Conservation (phyloP, 495 filamentous ascomycete species). For the Platismatia glauca region DNA sequence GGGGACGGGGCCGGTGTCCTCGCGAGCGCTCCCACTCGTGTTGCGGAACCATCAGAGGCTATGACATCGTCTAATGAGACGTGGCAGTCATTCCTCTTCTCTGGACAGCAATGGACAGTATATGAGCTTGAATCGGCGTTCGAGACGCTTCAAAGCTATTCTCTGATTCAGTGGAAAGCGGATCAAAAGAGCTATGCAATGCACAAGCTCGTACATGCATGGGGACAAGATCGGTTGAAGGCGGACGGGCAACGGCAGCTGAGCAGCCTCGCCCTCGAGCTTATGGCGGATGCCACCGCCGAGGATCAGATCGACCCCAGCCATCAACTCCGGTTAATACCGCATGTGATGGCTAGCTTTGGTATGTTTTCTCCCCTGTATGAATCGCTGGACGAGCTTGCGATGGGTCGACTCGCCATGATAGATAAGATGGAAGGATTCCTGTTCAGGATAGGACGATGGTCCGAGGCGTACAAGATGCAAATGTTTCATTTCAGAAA, state of each 20-base stretch:
- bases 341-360: constrained; percentile 5
- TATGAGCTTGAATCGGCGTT: constrained; percentile 8
- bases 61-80: not conserved
- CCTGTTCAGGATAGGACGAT: not conserved
- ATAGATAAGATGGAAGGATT: not conserved
- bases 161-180: constrained; percentile 2
- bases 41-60: not conserved
- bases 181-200: constrained; percentile 6
- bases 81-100: constrained; percentile 1
- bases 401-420: not conserved
- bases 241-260: not conserved
- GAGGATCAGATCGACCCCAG: not conserved
- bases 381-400: not conserved
- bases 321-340: not conserved
- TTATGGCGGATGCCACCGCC: not conserved
- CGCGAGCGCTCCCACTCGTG: not conserved
- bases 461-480: not conserved
- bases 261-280: not conserved
- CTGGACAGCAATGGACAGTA: not conserved
- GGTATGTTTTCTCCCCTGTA: not conserved
- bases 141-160: constrained; percentile 7
- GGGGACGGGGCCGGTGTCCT: not conserved
- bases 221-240: not conserved
- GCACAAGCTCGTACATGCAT: constrained; percentile 6
- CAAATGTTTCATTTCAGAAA: not conserved